phyloP scores from a whole-genome alignment of 2,329 filamentous ascomycete species.

The Capronia americana region DNA sequence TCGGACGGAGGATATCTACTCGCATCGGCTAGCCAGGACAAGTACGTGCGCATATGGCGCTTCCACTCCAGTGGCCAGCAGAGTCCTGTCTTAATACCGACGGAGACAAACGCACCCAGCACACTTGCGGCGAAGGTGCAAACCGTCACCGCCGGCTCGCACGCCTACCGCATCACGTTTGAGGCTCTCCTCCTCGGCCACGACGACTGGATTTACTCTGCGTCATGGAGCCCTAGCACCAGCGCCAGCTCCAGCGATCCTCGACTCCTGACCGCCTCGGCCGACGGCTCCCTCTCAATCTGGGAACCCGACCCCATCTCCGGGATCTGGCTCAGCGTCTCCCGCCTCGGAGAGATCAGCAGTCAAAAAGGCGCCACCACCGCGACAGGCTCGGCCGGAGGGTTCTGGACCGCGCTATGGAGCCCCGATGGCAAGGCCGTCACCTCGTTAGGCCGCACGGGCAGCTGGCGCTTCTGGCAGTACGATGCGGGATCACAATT shows the following conservation, averaged over 20 bases:
- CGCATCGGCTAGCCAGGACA: slow-evolving; percentile 95
- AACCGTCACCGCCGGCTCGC: slow-evolving; percentile 66
- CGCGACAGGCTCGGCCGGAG: slow-evolving; percentile 92
- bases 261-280: slow-evolving; percentile 85
- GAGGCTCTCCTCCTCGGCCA: slow-evolving; percentile 93
- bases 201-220: slow-evolving; percentile 97
- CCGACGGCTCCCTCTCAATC: slow-evolving; percentile 91
- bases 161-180: slow-evolving; percentile 82
- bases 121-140: slow-evolving; percentile 90
- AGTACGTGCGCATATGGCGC: slow-evolving; percentile 94
- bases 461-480: slow-evolving; percentile 89
- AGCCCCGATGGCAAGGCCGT: slow-evolving; percentile 75
- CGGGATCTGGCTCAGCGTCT: slow-evolving; percentile 87
- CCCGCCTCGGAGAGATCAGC: slow-evolving; percentile 90
- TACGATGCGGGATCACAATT: slow-evolving; percentile 65
- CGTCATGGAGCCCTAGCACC: slow-evolving; percentile 69
- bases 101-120: slow-evolving; percentile 32
- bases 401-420: slow-evolving; percentile 97
- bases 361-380: slow-evolving; percentile 94
- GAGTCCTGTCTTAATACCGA: not conserved
- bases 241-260: slow-evolving; percentile 53
- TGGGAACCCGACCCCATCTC: slow-evolving; percentile 86
- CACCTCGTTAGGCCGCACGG: slow-evolving; percentile 80
- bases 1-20: slow-evolving; percentile 74
- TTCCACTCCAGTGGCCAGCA: slow-evolving; percentile 68